Evolutionary conservation across 345 rosid species (phyloP).

Genomic region (Rhodamnia argentea): DNA sequence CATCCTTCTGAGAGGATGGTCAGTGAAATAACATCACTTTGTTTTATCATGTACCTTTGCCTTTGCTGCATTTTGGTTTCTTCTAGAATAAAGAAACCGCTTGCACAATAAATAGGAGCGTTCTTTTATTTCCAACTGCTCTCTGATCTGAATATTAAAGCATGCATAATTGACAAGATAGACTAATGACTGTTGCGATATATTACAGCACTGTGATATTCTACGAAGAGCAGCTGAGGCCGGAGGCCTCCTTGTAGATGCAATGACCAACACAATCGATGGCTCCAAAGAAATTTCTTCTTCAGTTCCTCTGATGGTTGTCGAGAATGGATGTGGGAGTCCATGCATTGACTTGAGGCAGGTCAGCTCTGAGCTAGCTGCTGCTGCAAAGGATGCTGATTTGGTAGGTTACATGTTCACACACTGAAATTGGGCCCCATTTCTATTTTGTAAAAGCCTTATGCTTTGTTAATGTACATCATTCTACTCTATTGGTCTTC

Average conservation of each 20-base stretch:
- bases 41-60: background rate
- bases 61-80: background rate
- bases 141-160: background rate
- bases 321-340: slow-evolving; percentile 98
- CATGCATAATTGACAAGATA: background rate
- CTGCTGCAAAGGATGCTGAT: slow-evolving; percentile 87
- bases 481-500: background rate
- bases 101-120: background rate
- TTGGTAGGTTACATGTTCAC: slow-evolving; percentile 43
- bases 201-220: slow-evolving; percentile 80
- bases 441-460: background rate
- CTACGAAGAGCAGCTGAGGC: slow-evolving; percentile 94
- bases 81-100: background rate
- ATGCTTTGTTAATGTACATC: background rate
- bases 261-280: slow-evolving; percentile 55
- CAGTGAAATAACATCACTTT: background rate
- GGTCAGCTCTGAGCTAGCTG: slow-evolving; percentile 99
- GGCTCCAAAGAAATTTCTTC: slow-evolving; percentile 50
- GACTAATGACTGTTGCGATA: background rate
- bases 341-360: slow-evolving; percentile 97
- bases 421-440: background rate
- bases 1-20: background rate
- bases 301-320: slow-evolving; percentile 94
- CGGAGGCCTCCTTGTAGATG: slow-evolving; percentile 93
- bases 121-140: background rate